Evolutionary conservation across 2,329 filamentous ascomycete species (phyloP).

Genomic region (Aspergillus bombycis): DNA sequence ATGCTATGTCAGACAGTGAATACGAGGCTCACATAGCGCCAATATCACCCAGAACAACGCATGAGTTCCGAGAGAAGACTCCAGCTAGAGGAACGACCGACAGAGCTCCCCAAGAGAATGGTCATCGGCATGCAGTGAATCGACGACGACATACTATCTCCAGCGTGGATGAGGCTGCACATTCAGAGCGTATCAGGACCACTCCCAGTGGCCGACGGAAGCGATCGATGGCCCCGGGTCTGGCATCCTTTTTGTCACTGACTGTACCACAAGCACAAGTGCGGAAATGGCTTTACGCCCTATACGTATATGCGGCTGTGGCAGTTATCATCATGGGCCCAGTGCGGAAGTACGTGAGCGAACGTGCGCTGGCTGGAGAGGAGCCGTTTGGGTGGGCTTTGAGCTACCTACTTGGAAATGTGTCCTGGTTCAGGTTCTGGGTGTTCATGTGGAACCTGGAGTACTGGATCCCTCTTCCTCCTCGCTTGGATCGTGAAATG

Average conservation of each 20-base stretch:
- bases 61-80: constrained; percentile 20
- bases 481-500: constrained; percentile 35
- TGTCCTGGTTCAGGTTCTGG: constrained; percentile 71
- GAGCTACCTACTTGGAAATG: constrained; percentile 83
- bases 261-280: constrained; percentile 75
- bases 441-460: constrained; percentile 70
- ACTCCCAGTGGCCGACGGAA: constrained; percentile 69
- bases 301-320: constrained; percentile 73
- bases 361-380: constrained; percentile 66
- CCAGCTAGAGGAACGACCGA: constrained; percentile 25
- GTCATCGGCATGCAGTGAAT: constrained; percentile 16
- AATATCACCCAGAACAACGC: constrained; percentile 41
- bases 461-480: constrained; percentile 74
- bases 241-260: constrained; percentile 76
- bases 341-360: constrained; percentile 70
- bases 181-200: constrained; percentile 35
- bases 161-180: constrained; percentile 38
- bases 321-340: constrained; percentile 68
- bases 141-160: constrained; percentile 58
- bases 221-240: constrained; percentile 63
- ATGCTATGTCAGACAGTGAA: constrained; percentile 43
- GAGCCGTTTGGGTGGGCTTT: constrained; percentile 94
- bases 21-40: constrained; percentile 25
- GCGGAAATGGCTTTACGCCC: constrained; percentile 82
- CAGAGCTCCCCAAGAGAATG: constrained; percentile 27